Base-by-base conservation (phyloP, 495 filamentous ascomycete species). In the Coniosporium apollinis region DNA sequence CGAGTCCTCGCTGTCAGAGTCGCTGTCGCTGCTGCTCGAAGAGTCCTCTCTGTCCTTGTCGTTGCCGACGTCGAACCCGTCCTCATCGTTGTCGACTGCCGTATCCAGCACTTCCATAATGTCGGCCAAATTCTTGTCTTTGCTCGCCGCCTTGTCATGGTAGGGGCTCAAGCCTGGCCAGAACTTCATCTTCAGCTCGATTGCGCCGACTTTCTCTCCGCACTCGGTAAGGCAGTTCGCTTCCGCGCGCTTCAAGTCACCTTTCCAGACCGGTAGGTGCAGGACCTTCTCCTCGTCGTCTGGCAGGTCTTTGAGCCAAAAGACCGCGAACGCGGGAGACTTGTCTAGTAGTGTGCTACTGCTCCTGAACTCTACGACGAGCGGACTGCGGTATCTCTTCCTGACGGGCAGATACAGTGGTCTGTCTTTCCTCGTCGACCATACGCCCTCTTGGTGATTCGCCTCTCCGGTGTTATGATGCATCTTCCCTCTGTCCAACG, bases 281-380 rank as follows among this genome's bases (percentile, higher is more conserved):
- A 76, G 50, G 0, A 55, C 64, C 16, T 59, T 45, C 15, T 72
- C 65, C 47, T 76, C 69, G 28, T 75, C 74, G 36, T 82, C 77
- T 0, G 62, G 62, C 0, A 82, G 56, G 19, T 75, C 68, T 29
- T 68, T 65, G 10, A 81, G 60, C 77, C 78, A 82, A 5, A 80
- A 50, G 3, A 79, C 56, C 0, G 66, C 72, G 33, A 79, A 70
- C 0, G 69, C 77, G 0, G 66, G 53, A 0, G 66, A 71, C 19
- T 65, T 66, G 33, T 76, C 69, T 0, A 52, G 43, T 16, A 64
- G 52, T 0, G 72, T 24, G 11, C 60, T 64, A 41, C 66, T 54
- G 10, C 60, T 56, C 48, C 57, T 45, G 39, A 80, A 79, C 42
- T 79, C 67, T 16, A 80, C 45, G n/a, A 76, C 55, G 22, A 78